Evolutionary conservation across 345 rosid genomes (phyloP).

Genomic region (Hypericum androsaemum): DNA sequence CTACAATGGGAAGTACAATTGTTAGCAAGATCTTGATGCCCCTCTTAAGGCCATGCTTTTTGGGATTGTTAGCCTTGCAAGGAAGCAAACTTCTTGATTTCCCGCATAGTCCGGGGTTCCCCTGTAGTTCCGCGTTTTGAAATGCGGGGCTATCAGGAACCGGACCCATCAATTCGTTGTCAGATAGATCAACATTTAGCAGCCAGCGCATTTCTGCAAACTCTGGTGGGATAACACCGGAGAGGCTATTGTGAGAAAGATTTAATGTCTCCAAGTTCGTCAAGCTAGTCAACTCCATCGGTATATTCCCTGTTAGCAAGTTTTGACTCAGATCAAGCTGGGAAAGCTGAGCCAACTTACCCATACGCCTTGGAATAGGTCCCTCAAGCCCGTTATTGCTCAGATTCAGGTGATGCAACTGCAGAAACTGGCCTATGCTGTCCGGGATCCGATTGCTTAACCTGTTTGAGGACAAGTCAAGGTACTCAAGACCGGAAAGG

Average conservation of each 20-base stretch:
- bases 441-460: slow-evolving; percentile 13
- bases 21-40: no score
- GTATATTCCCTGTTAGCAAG: slow-evolving; percentile 20
- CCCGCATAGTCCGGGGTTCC: no score
- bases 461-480: slow-evolving; percentile 26
- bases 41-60: no score
- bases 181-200: no score
- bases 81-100: no score
- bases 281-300: slow-evolving; percentile 1
- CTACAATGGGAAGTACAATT: no score
- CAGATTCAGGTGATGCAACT: slow-evolving; percentile 17
- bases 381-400: slow-evolving; percentile 22
- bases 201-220: not conserved
- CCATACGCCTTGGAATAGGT: slow-evolving; percentile 16
- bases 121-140: no score
- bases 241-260: slow-evolving; percentile 22
- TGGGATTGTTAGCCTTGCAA: no score
- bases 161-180: no score
- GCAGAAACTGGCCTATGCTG: slow-evolving; percentile 6
- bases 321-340: slow-evolving; percentile 26
- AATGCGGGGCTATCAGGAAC: no score
- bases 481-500: slow-evolving; percentile 1
- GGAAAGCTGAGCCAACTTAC: slow-evolving; percentile 1
- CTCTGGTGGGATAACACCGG: slow-evolving; percentile 17
- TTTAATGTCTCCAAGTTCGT: slow-evolving; percentile 12